Percentiles rank a stretch among this genome's conserved stretches.
Conservation (phyloP, 805 yeast species). For the Metschnikowia cerradonensis region DNA sequence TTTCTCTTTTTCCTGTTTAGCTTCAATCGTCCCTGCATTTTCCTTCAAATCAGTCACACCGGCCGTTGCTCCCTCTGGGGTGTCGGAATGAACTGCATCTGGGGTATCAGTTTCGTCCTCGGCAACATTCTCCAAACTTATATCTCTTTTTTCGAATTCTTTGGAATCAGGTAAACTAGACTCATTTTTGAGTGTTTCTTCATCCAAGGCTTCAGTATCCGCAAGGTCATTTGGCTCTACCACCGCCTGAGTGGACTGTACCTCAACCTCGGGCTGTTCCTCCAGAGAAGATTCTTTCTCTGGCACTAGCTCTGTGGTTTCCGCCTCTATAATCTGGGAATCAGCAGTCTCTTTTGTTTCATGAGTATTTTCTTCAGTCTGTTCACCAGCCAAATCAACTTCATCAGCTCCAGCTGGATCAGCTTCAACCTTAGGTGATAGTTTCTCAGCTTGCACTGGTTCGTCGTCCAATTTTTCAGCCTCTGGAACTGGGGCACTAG, state of each 20-base stretch:
- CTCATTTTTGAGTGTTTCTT: not conserved
- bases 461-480: not conserved
- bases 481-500: not conserved
- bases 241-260: not conserved
- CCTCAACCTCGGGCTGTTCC: not conserved
- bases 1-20: constrained; percentile 13
- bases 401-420: too few relatives aligned
- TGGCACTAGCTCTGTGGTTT: constrained; percentile 2
- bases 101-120: not conserved
- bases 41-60: not conserved
- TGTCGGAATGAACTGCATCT: not conserved
- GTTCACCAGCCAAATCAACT: not conserved
- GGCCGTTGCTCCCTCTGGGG: not conserved
- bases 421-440: not conserved
- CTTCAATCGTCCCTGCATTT: not conserved
- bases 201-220: constrained; percentile 13
- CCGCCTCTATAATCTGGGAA: not conserved
- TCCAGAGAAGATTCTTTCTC: not conserved
- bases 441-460: not conserved
- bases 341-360: not conserved
- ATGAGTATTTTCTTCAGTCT: not conserved
- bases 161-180: not conserved
- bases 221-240: not conserved
- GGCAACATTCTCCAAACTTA: constrained; percentile 3
- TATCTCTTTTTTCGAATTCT: not conserved